Percentiles rank a stretch among this genome's conserved stretches.
phyloP scores from a whole-genome alignment of 192 early-diverging fungal species.

The Umbelopsis vinacea region DNA sequence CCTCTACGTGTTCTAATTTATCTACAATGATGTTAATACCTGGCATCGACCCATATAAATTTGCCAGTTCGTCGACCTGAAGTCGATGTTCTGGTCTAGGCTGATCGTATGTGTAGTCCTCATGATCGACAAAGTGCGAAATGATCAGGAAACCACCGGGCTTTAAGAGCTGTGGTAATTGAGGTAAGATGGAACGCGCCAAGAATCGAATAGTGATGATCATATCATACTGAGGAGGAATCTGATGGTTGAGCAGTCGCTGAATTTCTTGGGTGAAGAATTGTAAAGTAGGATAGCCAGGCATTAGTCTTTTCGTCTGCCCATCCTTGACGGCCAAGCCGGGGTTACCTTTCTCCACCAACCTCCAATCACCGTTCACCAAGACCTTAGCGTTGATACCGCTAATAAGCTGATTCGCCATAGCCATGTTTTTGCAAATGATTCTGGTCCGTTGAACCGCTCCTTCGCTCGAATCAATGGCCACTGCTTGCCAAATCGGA shows the following conservation, averaged over 20 bases:
- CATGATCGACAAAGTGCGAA: constrained; percentile 45
- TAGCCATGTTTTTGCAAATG: constrained; percentile 19
- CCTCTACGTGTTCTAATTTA: constrained; percentile 38
- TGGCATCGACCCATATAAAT: constrained; percentile 12
- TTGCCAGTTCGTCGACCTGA: constrained; percentile 28
- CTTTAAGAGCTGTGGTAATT: constrained; percentile 33
- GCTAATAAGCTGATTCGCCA: constrained; percentile 10
- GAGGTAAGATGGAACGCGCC: constrained; percentile 28
- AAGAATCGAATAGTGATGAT: constrained; percentile 46
- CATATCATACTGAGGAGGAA: constrained; percentile 32
- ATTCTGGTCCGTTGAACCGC: constrained; percentile 32
- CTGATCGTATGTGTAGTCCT: constrained; percentile 27
- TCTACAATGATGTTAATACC: constrained; percentile 38
- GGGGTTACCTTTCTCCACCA: background rate
- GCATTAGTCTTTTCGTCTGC: background rate
- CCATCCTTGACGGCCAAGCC: background rate
- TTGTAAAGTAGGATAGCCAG: background rate
- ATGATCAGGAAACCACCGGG: constrained; percentile 44
- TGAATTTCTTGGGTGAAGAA: background rate
- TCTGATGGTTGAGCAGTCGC: background rate
- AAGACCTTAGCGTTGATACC: constrained; percentile 33
- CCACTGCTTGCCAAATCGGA: constrained; percentile 36
- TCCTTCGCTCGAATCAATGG: constrained; percentile 28
- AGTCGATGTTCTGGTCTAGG: constrained; percentile 37
- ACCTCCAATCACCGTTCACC: constrained; percentile 33